Conservation (phyloP, 2,329 filamentous ascomycete genomes). For the Penicillium sp. region DNA sequence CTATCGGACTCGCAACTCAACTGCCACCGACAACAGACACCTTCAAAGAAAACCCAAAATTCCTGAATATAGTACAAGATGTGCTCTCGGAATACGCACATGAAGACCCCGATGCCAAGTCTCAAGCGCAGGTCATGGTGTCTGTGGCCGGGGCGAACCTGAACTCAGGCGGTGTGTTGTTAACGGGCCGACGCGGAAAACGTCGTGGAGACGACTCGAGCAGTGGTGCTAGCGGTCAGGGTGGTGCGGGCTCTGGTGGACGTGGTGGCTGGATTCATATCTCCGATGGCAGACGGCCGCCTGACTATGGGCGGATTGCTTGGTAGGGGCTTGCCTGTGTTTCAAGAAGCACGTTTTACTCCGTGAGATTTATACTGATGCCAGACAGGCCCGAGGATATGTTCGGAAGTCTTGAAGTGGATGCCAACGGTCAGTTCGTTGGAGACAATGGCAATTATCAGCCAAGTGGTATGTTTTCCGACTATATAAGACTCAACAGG, state of each 20-base stretch:
- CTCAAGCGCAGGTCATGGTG: constrained; percentile 53
- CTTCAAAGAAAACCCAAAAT: constrained; percentile 49
- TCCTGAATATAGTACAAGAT: constrained; percentile 49
- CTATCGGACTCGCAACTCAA: constrained; percentile 47
- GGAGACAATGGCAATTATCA: constrained; percentile 52
- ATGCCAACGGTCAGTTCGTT: constrained; percentile 50
- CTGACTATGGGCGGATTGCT: constrained; percentile 56
- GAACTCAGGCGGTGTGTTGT: constrained; percentile 44
- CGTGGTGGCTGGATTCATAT: constrained; percentile 56
- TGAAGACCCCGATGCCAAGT: constrained; percentile 49
- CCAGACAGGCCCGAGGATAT: constrained; percentile 52
- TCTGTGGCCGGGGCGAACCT: constrained; percentile 50
- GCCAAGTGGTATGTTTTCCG: constrained; percentile 41
- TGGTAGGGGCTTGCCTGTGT: constrained; percentile 32
- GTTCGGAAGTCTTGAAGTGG: constrained; percentile 56
- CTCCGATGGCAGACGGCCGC: constrained; percentile 52
- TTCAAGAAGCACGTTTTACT: background rate
- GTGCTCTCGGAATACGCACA: constrained; percentile 48
- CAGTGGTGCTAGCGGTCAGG: constrained; percentile 51
- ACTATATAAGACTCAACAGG: background rate
- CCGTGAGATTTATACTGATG: constrained; percentile 11
- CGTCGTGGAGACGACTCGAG: constrained; percentile 40
- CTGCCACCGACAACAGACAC: constrained; percentile 50
- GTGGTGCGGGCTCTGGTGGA: constrained; percentile 50
- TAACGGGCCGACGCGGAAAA: constrained; percentile 30